Evolutionary conservation across 2,329 filamentous ascomycete species (phyloP).

Genomic region (Dactylellina cionopaga): DNA sequence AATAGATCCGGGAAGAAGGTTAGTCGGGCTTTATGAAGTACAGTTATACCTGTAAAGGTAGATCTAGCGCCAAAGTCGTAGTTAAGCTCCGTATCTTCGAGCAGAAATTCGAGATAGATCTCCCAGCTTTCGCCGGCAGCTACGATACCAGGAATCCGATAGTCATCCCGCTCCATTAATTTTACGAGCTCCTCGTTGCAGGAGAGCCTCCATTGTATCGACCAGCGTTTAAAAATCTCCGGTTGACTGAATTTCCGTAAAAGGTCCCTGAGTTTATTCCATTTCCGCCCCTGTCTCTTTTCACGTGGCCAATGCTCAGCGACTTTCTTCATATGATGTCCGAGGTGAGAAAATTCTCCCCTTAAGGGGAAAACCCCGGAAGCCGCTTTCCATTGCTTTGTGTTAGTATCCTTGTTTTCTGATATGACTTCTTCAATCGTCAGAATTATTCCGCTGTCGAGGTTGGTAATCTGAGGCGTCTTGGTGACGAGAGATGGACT

Average conservation of each 20-base stretch:
- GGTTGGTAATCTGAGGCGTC: too few relatives aligned
- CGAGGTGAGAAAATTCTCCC: too few relatives aligned
- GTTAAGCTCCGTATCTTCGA: not conserved
- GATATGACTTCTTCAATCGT: too few relatives aligned
- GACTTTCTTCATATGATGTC: conserved; percentile 10
- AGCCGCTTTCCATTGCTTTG: too few relatives aligned
- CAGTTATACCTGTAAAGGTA: not conserved
- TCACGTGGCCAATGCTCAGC: conserved; percentile 8
- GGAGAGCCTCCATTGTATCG: not conserved
- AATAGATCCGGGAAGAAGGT: too few relatives aligned
- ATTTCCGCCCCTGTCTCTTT: conserved; percentile 15
- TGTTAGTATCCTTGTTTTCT: too few relatives aligned
- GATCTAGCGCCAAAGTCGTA: not conserved
- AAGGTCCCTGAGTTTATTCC: not conserved
- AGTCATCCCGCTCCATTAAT: not conserved
- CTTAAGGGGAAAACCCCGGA: too few relatives aligned
- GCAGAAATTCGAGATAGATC: conserved; percentile 10
- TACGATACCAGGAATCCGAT: not conserved
- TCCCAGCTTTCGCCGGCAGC: not conserved
- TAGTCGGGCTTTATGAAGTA: not conserved
- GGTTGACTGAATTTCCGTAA: conserved; percentile 19
- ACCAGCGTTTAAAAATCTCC: conserved; percentile 4
- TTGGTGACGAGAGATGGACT: too few relatives aligned
- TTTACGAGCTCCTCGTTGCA: not conserved
- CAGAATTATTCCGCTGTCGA: too few relatives aligned